phyloP scores from a whole-genome alignment of 169 alveolate genomes.

The Cryptosporidium parvum region DNA sequence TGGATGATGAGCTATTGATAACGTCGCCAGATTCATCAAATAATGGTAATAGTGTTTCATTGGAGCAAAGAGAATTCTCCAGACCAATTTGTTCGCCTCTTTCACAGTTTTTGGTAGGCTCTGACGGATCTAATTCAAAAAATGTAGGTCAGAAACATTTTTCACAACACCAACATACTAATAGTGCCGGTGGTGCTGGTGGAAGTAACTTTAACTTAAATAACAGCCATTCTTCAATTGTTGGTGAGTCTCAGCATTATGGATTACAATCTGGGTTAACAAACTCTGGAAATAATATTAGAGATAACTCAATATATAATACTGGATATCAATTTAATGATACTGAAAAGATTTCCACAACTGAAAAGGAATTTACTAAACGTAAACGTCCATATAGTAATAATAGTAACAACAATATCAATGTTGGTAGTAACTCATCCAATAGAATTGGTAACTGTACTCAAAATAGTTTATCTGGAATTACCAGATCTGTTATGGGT shows the following conservation, averaged over 20 bases:
- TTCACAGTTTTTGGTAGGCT: constrained; percentile 31
- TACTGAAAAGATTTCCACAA: not conserved
- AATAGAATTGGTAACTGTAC: constrained; percentile 7
- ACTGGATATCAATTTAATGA: constrained; percentile 2
- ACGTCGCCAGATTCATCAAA: constrained; percentile 12
- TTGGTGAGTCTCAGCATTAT: constrained; percentile 7
- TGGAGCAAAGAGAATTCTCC: constrained; percentile 17
- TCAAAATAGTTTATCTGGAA: constrained; percentile 12
- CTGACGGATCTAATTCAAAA: constrained; percentile 4
- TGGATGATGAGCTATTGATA: constrained; percentile 23
- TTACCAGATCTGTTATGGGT: not conserved
- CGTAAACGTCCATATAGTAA: constrained; percentile 6
- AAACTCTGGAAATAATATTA: not conserved
- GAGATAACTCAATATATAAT: constrained; percentile 2
- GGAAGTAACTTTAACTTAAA: not conserved
- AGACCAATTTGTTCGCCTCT: constrained; percentile 31
- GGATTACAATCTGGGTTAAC: constrained; percentile 10
- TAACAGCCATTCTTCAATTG: not conserved
- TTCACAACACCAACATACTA: not conserved
- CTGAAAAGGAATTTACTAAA: constrained; percentile 17
- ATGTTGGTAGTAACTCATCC: not conserved
- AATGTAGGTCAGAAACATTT: not conserved
- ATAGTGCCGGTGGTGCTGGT: not conserved
- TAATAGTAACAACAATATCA: not conserved
- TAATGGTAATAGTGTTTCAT: not conserved